These are phyloP conservation scores for Rhazya stricta DNA, from an alignment of 257 asterid genomes.

Conservation along the genomic window DNA sequence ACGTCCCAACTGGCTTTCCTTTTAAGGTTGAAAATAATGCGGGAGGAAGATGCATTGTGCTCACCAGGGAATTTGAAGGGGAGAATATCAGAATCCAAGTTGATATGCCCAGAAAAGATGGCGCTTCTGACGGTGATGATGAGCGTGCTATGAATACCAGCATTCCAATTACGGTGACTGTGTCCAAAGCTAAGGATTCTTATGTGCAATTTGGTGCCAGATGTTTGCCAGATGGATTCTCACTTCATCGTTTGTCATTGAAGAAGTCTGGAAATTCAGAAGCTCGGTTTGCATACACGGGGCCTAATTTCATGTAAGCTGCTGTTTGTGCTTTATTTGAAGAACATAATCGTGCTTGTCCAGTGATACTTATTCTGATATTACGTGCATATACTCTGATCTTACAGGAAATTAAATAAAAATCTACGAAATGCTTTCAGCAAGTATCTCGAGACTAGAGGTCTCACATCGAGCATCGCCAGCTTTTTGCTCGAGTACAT, in stretches of 20 bases:
- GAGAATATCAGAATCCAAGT: slow-evolving; percentile 50
- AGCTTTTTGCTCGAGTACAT: slow-evolving; percentile 24
- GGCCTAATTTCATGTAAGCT: slow-evolving; percentile 6
- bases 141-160: slow-evolving; percentile 10
- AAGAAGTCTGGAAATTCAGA: neutral
- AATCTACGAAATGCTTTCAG: slow-evolving; percentile 5
- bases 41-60: slow-evolving; percentile 48
- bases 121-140: slow-evolving; percentile 2
- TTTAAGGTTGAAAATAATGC: slow-evolving; percentile 53
- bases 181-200: slow-evolving; percentile 15
- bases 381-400: neutral
- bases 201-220: slow-evolving; percentile 18
- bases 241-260: slow-evolving; percentile 8
- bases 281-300: neutral
- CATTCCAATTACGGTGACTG: slow-evolving; percentile 12
- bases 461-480: slow-evolving; percentile 17
- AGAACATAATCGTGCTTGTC: neutral
- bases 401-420: slow-evolving; percentile 7
- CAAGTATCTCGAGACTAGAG: slow-evolving; percentile 25
- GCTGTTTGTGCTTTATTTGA: neutral
- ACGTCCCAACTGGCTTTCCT: slow-evolving; percentile 49
- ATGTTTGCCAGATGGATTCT: slow-evolving; percentile 18
- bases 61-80: slow-evolving; percentile 44
- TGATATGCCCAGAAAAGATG: slow-evolving; percentile 36
- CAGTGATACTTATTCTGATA: neutral